These are phyloP conservation scores for Backusella mclennaniae DNA, from an alignment of 192 early-diverging fungal species.

Conservation along the genomic window DNA sequence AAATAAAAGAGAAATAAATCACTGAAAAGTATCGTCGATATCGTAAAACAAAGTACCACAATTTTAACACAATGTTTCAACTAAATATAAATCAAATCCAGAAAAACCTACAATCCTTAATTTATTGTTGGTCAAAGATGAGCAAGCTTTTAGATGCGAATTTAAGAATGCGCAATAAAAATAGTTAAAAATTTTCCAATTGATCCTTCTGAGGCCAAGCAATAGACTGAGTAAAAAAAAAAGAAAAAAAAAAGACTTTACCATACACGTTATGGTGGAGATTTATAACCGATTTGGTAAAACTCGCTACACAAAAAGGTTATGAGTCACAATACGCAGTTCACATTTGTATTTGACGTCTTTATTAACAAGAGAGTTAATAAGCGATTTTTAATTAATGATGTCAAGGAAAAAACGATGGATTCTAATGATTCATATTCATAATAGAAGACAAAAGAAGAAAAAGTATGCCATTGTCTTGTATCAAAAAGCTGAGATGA, in stretches of 20 bases:
- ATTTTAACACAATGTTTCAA: background rate
- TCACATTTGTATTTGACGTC: background rate
- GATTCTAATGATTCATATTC: background rate
- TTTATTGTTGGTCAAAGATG: slow-evolving; percentile 6
- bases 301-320: background rate
- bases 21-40: no score
- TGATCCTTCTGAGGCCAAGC: background rate
- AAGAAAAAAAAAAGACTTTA: background rate
- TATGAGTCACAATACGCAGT: background rate
- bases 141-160: background rate
- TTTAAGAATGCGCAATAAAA: slow-evolving; percentile 1
- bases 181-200: background rate
- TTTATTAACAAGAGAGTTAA: background rate
- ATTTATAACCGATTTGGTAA: background rate
- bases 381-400: background rate
- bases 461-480: background rate
- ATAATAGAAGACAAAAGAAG: background rate
- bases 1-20: no score
- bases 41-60: background rate
- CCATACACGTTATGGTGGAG: background rate
- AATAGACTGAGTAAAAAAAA: background rate
- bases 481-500: no score
- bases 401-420: background rate
- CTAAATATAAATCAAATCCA: background rate
- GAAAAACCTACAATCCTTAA: background rate